Evolutionary conservation across 129 eudicot species (phyloP), one percentile per base, ranked within the genome.

Genomic region (Saussurea involucrata): DNA sequence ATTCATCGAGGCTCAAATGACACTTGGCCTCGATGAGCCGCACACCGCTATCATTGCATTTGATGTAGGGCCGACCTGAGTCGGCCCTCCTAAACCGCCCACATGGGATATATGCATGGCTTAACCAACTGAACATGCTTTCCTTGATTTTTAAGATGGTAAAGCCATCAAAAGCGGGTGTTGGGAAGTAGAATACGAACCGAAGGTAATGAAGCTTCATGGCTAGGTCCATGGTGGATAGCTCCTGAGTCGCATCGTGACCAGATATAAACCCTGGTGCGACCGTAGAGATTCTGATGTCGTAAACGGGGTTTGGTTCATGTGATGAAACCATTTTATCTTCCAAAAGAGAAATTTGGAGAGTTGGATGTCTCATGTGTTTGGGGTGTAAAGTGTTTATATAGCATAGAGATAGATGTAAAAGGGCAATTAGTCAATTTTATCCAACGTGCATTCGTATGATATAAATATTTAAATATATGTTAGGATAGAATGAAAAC

Each of bases 161-260:
- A 21, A 90, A 24, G 8, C 85, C 90, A 27, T 82, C 79, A 69
- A 88, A 80, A 0, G 90, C 76, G n/a, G 84, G 86, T 28, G 79
- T 68, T 18, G 28, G 70, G 55, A 93, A 90, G 71, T 88, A 87
- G 65, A 90, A 93, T 0, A 90, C 86, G 0, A 82, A 80, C 31
- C 85, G 90, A 3, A 90, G 76, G 82, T 93, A 93, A 83, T 93
- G 98, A 21, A 93, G 87, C 83, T 88, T 93, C 97, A 90, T 87
- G 85, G 97, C 92, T 76, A 90, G 81, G 83, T 90, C 95, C 68
- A 90, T 77, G 70, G 75, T 77, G 0, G 33, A 86, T 36, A 96
- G 97, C 85, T 88, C 95, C 27, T 83, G 86, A 3, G 20, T 8
- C 20, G 25, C 72, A 55, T 88, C 80, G 11, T 81, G 64, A 4